These are phyloP conservation scores for Parmelia sp. DNA, from an alignment of 495 filamentous ascomycete species.

Conservation along the genomic window DNA sequence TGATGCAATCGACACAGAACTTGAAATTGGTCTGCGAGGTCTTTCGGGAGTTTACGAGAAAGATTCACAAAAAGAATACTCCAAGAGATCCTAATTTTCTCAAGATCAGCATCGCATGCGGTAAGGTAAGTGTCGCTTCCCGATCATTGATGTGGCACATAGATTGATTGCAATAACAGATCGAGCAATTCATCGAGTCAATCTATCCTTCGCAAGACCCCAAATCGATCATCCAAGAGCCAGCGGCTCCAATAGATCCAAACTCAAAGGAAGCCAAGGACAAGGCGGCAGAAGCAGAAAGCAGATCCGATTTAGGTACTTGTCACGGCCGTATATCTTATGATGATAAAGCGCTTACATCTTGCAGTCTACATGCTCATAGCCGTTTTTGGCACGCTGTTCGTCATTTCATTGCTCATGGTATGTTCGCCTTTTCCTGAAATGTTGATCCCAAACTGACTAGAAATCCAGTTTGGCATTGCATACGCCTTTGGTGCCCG, in stretches of 20 bases:
- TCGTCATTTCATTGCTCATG: constrained; percentile 60
- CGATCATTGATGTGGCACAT: constrained; percentile 6
- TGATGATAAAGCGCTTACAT: constrained; percentile 3
- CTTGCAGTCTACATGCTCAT: constrained; percentile 51
- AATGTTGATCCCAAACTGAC: background rate
- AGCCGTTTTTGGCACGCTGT: constrained; percentile 53
- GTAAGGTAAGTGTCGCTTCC: constrained; percentile 54
- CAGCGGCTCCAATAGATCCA: constrained; percentile 38
- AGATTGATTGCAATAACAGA: constrained; percentile 44
- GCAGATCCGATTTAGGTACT: constrained; percentile 24
- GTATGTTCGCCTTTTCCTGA: constrained; percentile 37
- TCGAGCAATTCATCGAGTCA: constrained; percentile 94
- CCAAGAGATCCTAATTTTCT: constrained; percentile 90
- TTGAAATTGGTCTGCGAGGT: constrained; percentile 68
- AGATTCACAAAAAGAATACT: constrained; percentile 91
- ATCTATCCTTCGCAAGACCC: constrained; percentile 76
- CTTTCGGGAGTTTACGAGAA: constrained; percentile 68
- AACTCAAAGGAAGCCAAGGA: constrained; percentile 40
- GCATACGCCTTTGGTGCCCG: constrained; percentile 65
- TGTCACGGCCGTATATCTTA: background rate
- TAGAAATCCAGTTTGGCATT: constrained; percentile 47
- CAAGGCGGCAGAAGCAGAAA: constrained; percentile 44
- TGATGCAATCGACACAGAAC: constrained; percentile 90
- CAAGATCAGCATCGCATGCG: constrained; percentile 85
- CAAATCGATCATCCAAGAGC: constrained; percentile 35